phyloP scores from a whole-genome alignment of 768 basidiomycete species.

The Mycena metata region DNA sequence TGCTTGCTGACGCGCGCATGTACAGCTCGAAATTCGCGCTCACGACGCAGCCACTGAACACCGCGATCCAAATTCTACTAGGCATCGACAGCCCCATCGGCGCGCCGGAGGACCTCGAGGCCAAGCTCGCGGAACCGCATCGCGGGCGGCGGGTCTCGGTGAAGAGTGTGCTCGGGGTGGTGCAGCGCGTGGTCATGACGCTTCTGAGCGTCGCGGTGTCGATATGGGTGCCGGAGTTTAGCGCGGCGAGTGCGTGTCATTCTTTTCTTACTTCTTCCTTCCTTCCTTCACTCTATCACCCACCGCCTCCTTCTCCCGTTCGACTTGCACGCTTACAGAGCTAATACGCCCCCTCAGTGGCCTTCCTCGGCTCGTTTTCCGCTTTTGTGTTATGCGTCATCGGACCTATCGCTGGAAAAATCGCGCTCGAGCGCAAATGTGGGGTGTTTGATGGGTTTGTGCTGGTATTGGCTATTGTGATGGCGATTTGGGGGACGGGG shows the following conservation, averaged over 20 bases:
- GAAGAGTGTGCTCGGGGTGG: constrained; percentile 57
- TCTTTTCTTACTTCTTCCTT: neutral
- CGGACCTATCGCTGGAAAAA: constrained; percentile 82
- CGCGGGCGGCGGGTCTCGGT: constrained; percentile 42
- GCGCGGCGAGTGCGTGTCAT: constrained; percentile 62
- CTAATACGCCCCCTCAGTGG: constrained; percentile 57
- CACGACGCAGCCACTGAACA: constrained; percentile 86
- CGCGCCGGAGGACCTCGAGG: constrained; percentile 56
- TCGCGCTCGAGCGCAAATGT: constrained; percentile 67
- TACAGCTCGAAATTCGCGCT: constrained; percentile 89
- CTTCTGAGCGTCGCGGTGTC: constrained; percentile 77
- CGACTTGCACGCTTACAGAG: neutral
- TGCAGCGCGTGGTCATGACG: constrained; percentile 74
- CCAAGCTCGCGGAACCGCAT: constrained; percentile 48
- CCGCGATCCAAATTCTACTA: constrained; percentile 85
- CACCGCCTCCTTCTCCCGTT: too few relatives aligned
- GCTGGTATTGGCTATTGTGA: constrained; percentile 64
- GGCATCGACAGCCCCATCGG: constrained; percentile 65
- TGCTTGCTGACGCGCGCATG: neutral
- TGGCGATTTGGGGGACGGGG: constrained; percentile 85
- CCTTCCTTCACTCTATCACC: too few relatives aligned
- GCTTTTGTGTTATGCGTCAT: constrained; percentile 84
- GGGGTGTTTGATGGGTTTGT: constrained; percentile 67
- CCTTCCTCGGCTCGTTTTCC: constrained; percentile 91
- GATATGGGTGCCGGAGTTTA: constrained; percentile 85